phyloP scores from a whole-genome alignment of 2,329 filamentous ascomycete genomes.

The Colletotrichum tropicicola region DNA sequence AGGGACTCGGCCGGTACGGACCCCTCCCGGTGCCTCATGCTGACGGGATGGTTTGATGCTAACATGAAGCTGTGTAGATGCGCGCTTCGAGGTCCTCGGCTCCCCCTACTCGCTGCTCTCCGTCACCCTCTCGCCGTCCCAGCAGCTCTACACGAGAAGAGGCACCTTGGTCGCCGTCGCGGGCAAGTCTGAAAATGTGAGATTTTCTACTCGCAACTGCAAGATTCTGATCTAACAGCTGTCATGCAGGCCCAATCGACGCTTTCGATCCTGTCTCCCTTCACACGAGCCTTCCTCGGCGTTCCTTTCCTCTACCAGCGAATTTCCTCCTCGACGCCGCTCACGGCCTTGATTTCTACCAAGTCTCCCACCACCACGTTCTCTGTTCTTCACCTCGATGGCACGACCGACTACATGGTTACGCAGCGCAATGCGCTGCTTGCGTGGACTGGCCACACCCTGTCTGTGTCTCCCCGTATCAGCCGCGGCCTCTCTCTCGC shows the following conservation, averaged over 20 bases:
- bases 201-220: no score
- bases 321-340: constrained; percentile 85
- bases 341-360: constrained; percentile 88
- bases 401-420: constrained; percentile 94
- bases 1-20: constrained; percentile 60
- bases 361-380: constrained; percentile 89
- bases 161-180: constrained; percentile 91
- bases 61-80: constrained; percentile 66
- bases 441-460: constrained; percentile 95
- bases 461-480: constrained; percentile 78
- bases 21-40: no score
- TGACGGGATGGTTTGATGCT: background rate
- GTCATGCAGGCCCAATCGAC: constrained; percentile 80
- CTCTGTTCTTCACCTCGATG: constrained; percentile 87
- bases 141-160: constrained; percentile 90
- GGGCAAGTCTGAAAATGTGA: constrained; percentile 89
- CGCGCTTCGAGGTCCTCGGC: constrained; percentile 92
- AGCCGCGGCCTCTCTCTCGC: constrained; percentile 79
- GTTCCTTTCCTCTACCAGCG: constrained; percentile 96
- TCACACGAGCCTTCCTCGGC: constrained; percentile 80
- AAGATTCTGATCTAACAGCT: no score
- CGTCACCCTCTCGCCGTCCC: constrained; percentile 90
- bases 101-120: constrained; percentile 93
- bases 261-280: constrained; percentile 84
- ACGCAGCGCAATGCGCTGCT: constrained; percentile 86